A percentile compares a stretch with the other conserved stretches of the same genome.
These are phyloP conservation scores for Hygrophila difformis DNA, from an alignment of 257 asterid species.

Conservation along the genomic window DNA sequence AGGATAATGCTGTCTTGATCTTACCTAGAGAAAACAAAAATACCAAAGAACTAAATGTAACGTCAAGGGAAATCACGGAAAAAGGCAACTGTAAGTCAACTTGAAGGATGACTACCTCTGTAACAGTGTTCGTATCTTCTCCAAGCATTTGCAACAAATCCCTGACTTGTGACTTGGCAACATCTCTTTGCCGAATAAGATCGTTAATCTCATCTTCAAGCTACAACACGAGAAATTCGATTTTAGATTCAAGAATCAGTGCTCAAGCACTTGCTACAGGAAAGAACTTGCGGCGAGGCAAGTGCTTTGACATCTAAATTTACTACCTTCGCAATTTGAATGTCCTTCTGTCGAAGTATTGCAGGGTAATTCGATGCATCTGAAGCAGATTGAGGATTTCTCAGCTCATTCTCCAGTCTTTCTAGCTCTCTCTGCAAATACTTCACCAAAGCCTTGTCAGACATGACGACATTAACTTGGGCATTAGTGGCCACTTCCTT, in stretches of 20 bases:
- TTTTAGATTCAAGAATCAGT: background rate
- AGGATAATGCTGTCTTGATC: conserved; percentile 58
- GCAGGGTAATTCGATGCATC: conserved; percentile 36
- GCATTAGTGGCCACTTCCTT: conserved; percentile 89
- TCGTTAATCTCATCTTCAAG: conserved; percentile 71
- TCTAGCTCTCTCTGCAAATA: conserved; percentile 71
- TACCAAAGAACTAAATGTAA: conserved; percentile 4
- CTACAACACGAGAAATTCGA: conserved; percentile 29
- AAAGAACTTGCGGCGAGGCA: background rate
- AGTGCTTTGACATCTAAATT: background rate
- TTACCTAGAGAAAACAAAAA: conserved; percentile 39
- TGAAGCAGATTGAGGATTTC: conserved; percentile 37
- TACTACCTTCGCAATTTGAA: conserved; percentile 67
- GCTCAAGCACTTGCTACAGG: background rate
- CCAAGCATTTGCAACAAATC: conserved; percentile 55
- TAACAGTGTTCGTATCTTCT: conserved; percentile 32
- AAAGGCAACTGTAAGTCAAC: background rate
- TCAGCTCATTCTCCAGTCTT: conserved; percentile 65
- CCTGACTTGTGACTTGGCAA: conserved; percentile 72
- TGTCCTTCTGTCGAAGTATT: conserved; percentile 59
- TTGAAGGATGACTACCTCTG: conserved; percentile 33
- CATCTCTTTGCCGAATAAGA: conserved; percentile 67
- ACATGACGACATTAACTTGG: conserved; percentile 76
- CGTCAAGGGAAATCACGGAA: background rate
- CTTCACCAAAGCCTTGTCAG: conserved; percentile 84